These are phyloP conservation scores for Chalciporus piperatus DNA, from an alignment of 768 basidiomycete genomes.

Conservation along the genomic window DNA sequence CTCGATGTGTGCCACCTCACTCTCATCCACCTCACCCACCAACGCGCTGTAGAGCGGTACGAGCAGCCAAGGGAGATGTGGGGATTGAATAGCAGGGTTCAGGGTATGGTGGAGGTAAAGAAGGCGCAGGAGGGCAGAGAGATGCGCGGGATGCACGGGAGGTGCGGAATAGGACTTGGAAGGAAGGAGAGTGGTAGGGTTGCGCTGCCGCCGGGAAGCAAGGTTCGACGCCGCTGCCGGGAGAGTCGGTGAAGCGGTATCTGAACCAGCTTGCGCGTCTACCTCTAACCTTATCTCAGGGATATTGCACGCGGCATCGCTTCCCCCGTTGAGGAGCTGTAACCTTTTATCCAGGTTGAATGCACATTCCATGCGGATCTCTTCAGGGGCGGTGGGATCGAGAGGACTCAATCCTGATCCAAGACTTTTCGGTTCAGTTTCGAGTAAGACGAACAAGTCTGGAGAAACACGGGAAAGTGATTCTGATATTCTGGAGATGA, in stretches of 20 bases:
- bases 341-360: slow-evolving; percentile 54
- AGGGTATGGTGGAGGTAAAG: slow-evolving; percentile 68
- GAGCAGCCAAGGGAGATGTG: slow-evolving; percentile 65
- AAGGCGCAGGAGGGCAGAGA: slow-evolving; percentile 63
- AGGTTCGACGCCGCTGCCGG: slow-evolving; percentile 38
- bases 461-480: slow-evolving; percentile 56
- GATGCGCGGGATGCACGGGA: slow-evolving; percentile 56
- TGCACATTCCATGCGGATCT: slow-evolving; percentile 49
- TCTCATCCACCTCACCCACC: slow-evolving; percentile 56
- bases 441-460: slow-evolving; percentile 47
- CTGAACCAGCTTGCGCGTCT: slow-evolving; percentile 15
- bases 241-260: background rate
- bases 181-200: slow-evolving; percentile 44
- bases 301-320: slow-evolving; percentile 15
- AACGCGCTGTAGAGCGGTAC: slow-evolving; percentile 67
- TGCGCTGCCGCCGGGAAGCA: slow-evolving; percentile 21
- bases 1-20: slow-evolving; percentile 64
- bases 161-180: slow-evolving; percentile 45
- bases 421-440: slow-evolving; percentile 47
- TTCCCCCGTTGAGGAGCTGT: slow-evolving; percentile 37
- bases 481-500: slow-evolving; percentile 48
- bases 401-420: slow-evolving; percentile 44
- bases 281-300: slow-evolving; percentile 43
- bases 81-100: slow-evolving; percentile 69
- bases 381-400: slow-evolving; percentile 42